Base-by-base conservation (phyloP, 768 basidiomycete genomes). In the Brasilioporus rufonigricans region DNA sequence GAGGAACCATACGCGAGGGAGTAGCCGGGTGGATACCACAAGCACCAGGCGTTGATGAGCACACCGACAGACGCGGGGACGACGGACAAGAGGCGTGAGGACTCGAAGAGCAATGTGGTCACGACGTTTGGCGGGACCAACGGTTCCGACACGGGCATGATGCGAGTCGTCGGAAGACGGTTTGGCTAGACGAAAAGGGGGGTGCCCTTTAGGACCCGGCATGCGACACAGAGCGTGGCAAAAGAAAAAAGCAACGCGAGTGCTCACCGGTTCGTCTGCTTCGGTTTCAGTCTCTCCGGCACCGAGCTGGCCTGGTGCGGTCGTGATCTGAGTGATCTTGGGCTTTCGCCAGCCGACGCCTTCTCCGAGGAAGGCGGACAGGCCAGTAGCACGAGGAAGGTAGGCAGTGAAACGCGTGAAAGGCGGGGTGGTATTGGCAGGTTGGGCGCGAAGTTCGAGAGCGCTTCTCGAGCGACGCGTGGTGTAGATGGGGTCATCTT, bases 211-310 rank as follows among this genome's bases (percentile, higher is more conserved):
- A 39, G 38, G 19, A 21, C 38, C n/a, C 38, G 38, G 18, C 4
- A 14, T 44, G 35, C n/a, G n/a, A n/a, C n/a, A n/a, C n/a, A n/a
- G n/a, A n/a, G n/a, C n/a, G n/a, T n/a, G n/a, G n/a, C n/a, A n/a
- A n/a, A n/a, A n/a, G n/a, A n/a, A 54, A 10, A 58, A 36, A 49
- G 44, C 27, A 36, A 21, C 31, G 43, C 27, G 56, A 29, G 14
- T 56, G 47, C 87, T 74, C 65, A 89, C 88, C 33, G 84, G 84
- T 62, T 90, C 88, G 61, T 90, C 88, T 13, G 81, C 76, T 65
- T 91, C 89, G 0, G 89, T 89, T 65, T 91, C 88, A 0, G 89
- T 89, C 71, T 90, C 88, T 8, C 86, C 86, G 26, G 85, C 86
- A 57, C 87, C 83, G 38, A 73, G 63, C 51, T 74, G 74, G 3